phyloP scores from a whole-genome alignment of 805 yeast species.

The Candida ovalis region DNA sequence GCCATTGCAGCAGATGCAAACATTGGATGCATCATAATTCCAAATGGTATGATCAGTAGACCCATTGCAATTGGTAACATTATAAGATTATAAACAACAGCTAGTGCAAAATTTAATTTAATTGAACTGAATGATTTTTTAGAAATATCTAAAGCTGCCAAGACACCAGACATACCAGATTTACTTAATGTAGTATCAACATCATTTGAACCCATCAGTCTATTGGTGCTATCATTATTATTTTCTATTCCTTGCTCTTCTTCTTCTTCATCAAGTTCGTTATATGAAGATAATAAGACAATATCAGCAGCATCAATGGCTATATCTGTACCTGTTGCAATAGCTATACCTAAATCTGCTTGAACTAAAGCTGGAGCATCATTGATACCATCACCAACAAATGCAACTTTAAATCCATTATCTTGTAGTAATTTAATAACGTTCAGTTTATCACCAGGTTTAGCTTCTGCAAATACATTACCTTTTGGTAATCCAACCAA shows the following conservation, averaged over 20 bases:
- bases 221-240: not conserved
- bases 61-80: slow-evolving; percentile 97
- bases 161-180: slow-evolving; percentile 42
- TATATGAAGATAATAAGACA: slow-evolving; percentile 55
- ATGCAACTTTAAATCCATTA: slow-evolving; percentile 53
- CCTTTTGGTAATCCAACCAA: slow-evolving; percentile 61
- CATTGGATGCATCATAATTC: slow-evolving; percentile 76
- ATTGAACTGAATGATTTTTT: slow-evolving; percentile 67
- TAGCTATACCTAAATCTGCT: slow-evolving; percentile 86
- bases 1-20: slow-evolving; percentile 94
- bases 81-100: slow-evolving; percentile 72
- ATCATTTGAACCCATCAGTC: not conserved
- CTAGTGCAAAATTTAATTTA: slow-evolving; percentile 82
- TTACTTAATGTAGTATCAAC: slow-evolving; percentile 18
- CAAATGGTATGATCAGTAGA: slow-evolving; percentile 68
- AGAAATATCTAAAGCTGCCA: slow-evolving; percentile 65
- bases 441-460: slow-evolving; percentile 73
- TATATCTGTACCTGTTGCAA: slow-evolving; percentile 90
- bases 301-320: slow-evolving; percentile 97
- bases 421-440: slow-evolving; percentile 57
- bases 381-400: slow-evolving; percentile 97
- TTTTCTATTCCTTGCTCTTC: not conserved
- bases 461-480: slow-evolving; percentile 69
- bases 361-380: slow-evolving; percentile 95
- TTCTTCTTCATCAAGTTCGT: slow-evolving; percentile 4